Base-by-base conservation (phyloP, 179 eudicot genomes). In the Silene coronaria region DNA sequence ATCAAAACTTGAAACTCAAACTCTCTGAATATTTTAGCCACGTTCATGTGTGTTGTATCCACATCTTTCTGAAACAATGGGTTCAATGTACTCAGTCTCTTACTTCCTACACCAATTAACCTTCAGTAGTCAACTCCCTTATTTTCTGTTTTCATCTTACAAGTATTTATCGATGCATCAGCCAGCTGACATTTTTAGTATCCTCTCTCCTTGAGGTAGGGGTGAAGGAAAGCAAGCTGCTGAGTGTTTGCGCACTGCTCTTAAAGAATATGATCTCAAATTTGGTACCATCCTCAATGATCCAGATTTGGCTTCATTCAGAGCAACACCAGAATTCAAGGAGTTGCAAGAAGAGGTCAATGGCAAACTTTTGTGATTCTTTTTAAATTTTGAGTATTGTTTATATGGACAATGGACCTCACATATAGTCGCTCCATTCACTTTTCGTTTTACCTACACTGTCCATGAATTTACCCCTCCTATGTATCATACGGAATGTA, bases 281-380 rank as follows among this genome's bases (percentile, higher is more conserved):
- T 96, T 96, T 79, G 91, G 92, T 65, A 96, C 99, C 75, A 93
- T 96, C 76, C 90, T 96, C 46, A 96, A 96, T 83, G 98, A 96
- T 89, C 99, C 99, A 46, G 98, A 96, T 85, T 87, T 96, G 70
- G 98, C 98, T 72, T 89, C 98, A 74, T 93, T 96, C 80, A 89
- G 98, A 86, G 97, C 96, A 42, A 82, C 82, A 82, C 98, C 99
- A 13, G 98, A 96, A 80, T 96, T 96, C 78, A 93, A 91, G 82
- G 96, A 93, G 80, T 78, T 96, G 83, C 99, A 93, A 81, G 99
- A 93, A 89, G 99, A 96, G 97, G 99, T 93, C 75, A 73, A 36
- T 77, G 28, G 45, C 63, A 14, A 69, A 27, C 65, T 68, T 42
- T 53, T 23, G 21, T 73, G 22, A 45, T 57, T 69, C 79, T 26